A percentile compares a stretch with the other conserved stretches of the same genome.
Evolutionary conservation across 139 green algal genomes (phyloP).

Genomic region (Zygnema circumcarinatum): DNA sequence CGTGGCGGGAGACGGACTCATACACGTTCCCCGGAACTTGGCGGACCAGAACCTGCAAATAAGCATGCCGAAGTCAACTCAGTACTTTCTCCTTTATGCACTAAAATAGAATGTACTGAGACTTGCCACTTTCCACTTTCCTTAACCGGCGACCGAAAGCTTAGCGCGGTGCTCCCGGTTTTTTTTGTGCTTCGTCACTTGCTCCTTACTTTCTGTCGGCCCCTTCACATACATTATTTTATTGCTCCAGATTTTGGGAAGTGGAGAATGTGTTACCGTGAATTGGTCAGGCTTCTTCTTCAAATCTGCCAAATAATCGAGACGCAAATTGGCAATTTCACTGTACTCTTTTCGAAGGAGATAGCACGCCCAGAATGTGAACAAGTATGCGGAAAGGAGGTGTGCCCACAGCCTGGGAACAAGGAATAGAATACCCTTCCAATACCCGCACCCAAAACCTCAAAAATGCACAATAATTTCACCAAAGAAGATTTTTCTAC

Average conservation of each 20-base stretch:
- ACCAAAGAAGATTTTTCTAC: background rate
- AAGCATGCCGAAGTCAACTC: background rate
- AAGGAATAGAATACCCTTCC: background rate
- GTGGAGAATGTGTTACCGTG: no score
- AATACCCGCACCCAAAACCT: background rate
- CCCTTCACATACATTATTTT: no score
- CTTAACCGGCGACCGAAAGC: no score
- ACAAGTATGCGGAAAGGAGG: conserved; percentile 28
- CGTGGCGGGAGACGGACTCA: conserved; percentile 30
- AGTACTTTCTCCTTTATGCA: no score
- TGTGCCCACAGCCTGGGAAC: conserved; percentile 55
- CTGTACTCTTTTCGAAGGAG: conserved; percentile 28
- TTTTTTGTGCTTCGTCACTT: no score
- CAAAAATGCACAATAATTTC: conserved; percentile 8
- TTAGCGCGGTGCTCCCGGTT: no score
- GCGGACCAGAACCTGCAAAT: conserved; percentile 42
- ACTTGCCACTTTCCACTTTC: no score
- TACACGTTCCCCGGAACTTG: conserved; percentile 40
- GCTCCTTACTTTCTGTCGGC: no score
- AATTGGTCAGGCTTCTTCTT: conserved; percentile 47
- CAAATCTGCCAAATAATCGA: conserved; percentile 48
- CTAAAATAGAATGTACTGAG: no score
- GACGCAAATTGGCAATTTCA: conserved; percentile 24
- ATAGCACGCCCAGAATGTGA: conserved; percentile 45
- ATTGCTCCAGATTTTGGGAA: no score